These are phyloP conservation scores for Dysphania ambrosioides DNA, from an alignment of 148 eudicot species.

Conservation along the genomic window DNA sequence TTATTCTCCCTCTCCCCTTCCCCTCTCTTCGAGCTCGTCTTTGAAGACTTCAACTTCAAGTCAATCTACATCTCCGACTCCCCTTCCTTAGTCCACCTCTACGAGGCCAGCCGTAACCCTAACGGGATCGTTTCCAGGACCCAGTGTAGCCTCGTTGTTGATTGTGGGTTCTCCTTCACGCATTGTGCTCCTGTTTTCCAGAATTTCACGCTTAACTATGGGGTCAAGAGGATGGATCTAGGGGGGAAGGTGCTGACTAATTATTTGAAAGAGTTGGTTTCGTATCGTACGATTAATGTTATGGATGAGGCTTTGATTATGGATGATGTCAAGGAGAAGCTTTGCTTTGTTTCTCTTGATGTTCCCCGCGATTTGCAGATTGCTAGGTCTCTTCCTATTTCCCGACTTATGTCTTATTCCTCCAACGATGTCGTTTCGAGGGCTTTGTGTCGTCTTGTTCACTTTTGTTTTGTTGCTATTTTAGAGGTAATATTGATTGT, in stretches of 20 bases:
- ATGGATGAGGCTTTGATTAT: constrained; percentile 88
- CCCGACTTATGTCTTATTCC: background rate
- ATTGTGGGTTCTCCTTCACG: constrained; percentile 74
- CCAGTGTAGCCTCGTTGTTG: constrained; percentile 77
- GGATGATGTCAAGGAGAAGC: constrained; percentile 87
- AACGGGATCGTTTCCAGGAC: constrained; percentile 58
- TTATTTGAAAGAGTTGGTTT: constrained; percentile 80
- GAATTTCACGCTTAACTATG: constrained; percentile 74
- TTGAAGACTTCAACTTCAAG: constrained; percentile 72
- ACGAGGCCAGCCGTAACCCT: constrained; percentile 64
- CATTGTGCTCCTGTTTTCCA: constrained; percentile 81
- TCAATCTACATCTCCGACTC: constrained; percentile 63
- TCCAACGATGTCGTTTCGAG: background rate
- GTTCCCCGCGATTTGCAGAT: constrained; percentile 63
- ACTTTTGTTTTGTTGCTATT: background rate
- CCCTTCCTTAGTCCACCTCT: constrained; percentile 59
- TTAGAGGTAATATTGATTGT: background rate
- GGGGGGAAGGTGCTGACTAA: constrained; percentile 91
- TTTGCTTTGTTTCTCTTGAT: constrained; percentile 85
- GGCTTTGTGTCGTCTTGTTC: too few species aligned
- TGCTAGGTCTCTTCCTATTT: constrained; percentile 54
- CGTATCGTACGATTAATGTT: constrained; percentile 78
- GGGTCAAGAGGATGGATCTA: constrained; percentile 76
- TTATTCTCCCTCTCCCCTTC: constrained; percentile 53
- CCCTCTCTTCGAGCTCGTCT: constrained; percentile 57